Conservation (phyloP, 805 yeast species). For the Ogataea neopini region DNA sequence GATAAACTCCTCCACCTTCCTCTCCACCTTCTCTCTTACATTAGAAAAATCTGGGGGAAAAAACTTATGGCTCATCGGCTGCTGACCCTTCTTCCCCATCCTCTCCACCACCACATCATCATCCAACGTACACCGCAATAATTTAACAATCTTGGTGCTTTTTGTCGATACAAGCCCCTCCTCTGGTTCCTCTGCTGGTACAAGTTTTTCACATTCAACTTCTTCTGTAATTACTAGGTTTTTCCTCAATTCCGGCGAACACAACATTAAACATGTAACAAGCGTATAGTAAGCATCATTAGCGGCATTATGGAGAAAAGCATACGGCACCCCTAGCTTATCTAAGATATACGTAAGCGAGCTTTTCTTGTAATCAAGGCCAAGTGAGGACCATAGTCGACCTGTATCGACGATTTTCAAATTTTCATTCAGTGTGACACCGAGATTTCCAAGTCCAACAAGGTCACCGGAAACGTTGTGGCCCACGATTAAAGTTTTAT, state of each 20-base stretch:
- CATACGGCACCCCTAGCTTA: constrained; percentile 30
- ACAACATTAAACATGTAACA: constrained; percentile 28
- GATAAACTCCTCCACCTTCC: background rate
- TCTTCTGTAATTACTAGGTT: constrained; percentile 15
- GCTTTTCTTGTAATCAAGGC: constrained; percentile 14
- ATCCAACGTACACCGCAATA: constrained; percentile 19
- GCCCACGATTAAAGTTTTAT: constrained; percentile 30
- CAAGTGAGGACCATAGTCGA: constrained; percentile 28
- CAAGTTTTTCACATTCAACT: background rate
- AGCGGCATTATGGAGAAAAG: constrained; percentile 35
- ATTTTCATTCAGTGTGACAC: constrained; percentile 18
- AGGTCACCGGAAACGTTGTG: constrained; percentile 32
- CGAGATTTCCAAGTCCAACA: constrained; percentile 18
- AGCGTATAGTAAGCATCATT: constrained; percentile 36
- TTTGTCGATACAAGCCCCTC: background rate
- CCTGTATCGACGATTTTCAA: constrained; percentile 34
- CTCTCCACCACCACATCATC: constrained; percentile 13
- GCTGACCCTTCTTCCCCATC: background rate
- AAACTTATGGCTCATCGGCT: background rate
- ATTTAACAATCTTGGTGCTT: background rate
- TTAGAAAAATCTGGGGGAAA: background rate
- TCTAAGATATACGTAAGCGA: constrained; percentile 29
- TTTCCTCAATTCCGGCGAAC: constrained; percentile 29
- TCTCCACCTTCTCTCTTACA: background rate
- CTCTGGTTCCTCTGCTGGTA: background rate